Conservation (phyloP, 495 filamentous ascomycete genomes). For the Penicillium robsamsonii region DNA sequence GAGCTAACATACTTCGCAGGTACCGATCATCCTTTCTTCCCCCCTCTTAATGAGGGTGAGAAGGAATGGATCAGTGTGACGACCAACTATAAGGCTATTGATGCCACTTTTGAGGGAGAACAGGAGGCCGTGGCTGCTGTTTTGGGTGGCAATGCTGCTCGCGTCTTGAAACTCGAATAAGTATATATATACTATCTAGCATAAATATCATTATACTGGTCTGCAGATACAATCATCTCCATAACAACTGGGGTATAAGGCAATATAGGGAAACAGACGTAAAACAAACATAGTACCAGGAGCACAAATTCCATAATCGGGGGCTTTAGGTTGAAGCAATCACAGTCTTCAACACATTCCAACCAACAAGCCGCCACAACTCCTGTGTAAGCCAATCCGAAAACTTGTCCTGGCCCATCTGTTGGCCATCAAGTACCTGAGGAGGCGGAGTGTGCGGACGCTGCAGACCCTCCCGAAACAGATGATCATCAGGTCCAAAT, state of each 20-base stretch:
- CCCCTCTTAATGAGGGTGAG: conserved; percentile 62
- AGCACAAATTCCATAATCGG: not conserved
- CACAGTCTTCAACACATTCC: conserved; percentile 37
- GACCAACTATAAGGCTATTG: conserved; percentile 72
- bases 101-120: conserved; percentile 54
- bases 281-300: not conserved
- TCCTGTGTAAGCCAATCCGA: conserved; percentile 48
- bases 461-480: conserved; percentile 29
- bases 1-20: conserved; percentile 40
- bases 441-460: conserved; percentile 25
- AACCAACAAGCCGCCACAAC: conserved; percentile 51
- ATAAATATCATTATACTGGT: not conserved
- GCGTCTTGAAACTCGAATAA: conserved; percentile 56
- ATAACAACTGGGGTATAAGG: not conserved
- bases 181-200: not conserved
- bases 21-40: conserved; percentile 95
- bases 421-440: conserved; percentile 6
- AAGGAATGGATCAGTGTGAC: conserved; percentile 80
- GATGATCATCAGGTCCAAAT: conserved; percentile 32
- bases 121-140: conserved; percentile 48
- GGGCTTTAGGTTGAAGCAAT: conserved; percentile 2
- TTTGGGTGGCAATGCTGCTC: conserved; percentile 69
- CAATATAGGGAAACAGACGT: not conserved
- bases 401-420: conserved; percentile 16
- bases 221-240: not conserved